Base-by-base conservation (phyloP, 768 basidiomycete genomes). In the Mycena metata region DNA sequence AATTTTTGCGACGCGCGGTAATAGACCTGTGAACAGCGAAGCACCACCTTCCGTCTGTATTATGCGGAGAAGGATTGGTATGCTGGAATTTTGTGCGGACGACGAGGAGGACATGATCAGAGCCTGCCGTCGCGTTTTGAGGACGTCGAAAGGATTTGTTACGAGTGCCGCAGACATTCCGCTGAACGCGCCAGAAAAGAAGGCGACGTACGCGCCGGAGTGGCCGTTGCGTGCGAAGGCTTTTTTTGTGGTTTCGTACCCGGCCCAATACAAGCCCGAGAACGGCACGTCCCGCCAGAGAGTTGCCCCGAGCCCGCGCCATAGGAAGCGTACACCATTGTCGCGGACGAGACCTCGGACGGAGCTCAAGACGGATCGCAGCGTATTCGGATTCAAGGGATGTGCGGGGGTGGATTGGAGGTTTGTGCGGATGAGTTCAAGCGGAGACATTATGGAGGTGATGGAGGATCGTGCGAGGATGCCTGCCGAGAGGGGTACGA, bases 251-350 rank as follows among this genome's bases (percentile, higher is more conserved):
- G 88, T 82, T 78, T 99, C 97, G 76, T 98, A 99, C 26, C 92
- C 90, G 5, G 95, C 94, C 98, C 98, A 99, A 75, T 99, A 99
- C 36, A 97, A 83, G 13, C 96, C 98, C 45, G 94, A 96, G 77
- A 99, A 99, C 0, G 98, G 97, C 8, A 99, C 96, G 73, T 99
- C 98, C 56, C 98, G 88, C 96, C 96, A 98, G 11, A 99, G 83
- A 6, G 96, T 97, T 2, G 96, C 89, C 0, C 93, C 93, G 10
- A 99, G 84, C 0, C 98, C 98, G 60, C 95, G 86, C 95, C 96
- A 99, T 30, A 99, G 85, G 55, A 88, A 91, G 12, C 82, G 78
- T 8, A 90, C 72, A 8, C 96, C 97, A 49, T 92, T 83, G 39
- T 81, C 76, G 26, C 84, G 85, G 13, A 93, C 90, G 13, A 94